Evolutionary conservation across 495 filamentous ascomycete species (phyloP).

Genomic region (Lepraria neglecta): DNA sequence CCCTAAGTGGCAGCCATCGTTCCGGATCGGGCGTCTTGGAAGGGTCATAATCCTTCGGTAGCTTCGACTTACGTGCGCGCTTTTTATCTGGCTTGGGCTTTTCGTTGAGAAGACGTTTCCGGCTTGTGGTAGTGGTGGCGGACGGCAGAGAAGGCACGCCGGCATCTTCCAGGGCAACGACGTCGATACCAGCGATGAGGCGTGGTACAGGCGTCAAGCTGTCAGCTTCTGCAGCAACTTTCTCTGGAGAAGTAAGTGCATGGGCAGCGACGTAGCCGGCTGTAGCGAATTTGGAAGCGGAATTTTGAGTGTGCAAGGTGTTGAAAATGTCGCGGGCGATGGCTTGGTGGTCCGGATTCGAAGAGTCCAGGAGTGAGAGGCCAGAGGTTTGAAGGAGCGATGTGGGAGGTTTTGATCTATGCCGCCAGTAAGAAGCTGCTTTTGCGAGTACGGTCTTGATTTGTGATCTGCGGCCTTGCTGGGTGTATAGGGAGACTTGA

Average conservation of each 20-base stretch:
- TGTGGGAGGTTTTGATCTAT: slow-evolving; percentile 43
- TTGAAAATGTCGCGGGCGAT: slow-evolving; percentile 71
- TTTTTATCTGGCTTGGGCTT: slow-evolving; percentile 49
- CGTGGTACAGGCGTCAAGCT: slow-evolving; percentile 59
- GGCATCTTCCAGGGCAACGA: slow-evolving; percentile 60
- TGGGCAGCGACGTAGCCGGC: slow-evolving; percentile 83
- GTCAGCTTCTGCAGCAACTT: slow-evolving; percentile 53
- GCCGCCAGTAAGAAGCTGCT: slow-evolving; percentile 76
- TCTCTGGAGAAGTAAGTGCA: slow-evolving; percentile 50
- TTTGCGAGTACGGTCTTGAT: slow-evolving; percentile 66
- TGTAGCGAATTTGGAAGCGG: slow-evolving; percentile 56
- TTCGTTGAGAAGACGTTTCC: slow-evolving; percentile 55
- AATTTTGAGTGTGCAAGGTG: slow-evolving; percentile 54
- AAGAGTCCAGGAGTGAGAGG: slow-evolving; percentile 68
- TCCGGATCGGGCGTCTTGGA: slow-evolving; percentile 79
- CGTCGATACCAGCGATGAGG: slow-evolving; percentile 61
- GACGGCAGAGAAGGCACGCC: slow-evolving; percentile 63
- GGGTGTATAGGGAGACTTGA: slow-evolving; percentile 71
- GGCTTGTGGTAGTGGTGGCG: slow-evolving; percentile 34
- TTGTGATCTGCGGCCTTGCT: slow-evolving; percentile 68
- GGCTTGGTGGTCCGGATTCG: slow-evolving; percentile 55
- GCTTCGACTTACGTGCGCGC: slow-evolving; percentile 56
- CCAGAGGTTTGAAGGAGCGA: slow-evolving; percentile 75
- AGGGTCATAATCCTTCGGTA: slow-evolving; percentile 74
- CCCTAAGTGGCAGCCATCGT: slow-evolving; percentile 83